Base-by-base conservation (phyloP, 805 yeast species). In the Suhomyces emberorum region DNA sequence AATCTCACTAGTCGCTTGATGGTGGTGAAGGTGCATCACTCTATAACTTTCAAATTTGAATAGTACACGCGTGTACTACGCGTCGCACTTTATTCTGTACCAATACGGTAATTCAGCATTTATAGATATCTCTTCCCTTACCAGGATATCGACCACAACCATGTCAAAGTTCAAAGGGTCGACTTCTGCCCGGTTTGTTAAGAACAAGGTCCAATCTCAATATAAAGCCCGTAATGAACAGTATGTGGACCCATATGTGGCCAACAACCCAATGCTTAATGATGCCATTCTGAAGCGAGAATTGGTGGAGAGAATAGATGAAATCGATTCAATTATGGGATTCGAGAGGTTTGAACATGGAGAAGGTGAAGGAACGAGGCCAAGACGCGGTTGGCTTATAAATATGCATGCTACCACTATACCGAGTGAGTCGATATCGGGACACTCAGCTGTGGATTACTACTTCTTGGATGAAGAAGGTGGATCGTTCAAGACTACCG, bases 391-490 rank as follows among this genome's bases (percentile, higher is more conserved):
- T 29, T 93, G 98, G 98, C 66, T 93, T 37, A 76, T 83, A 28
- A 95, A 93, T 54, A 88, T 93, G 93, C 98, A 91, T 63, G 78
- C 95, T 2, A 86, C 95, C 1, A 69, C 84, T 1, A 57, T 84
- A 3, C 72, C 77, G 9, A 77, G 75, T 4, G 81, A 77, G 21
- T 65, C 69, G 28, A 49, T 72, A 8, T 16, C 35, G 8, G 96
- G 95, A 7, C 69, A 76, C 23, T 77, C 96, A 0, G 98, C 91
- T 3, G 96, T 91, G 3, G 97, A 93, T 50, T 88, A 83, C 59
- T 95, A 95, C 55, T 93, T 95, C 49, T 62, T 93, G 6, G 98
- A 89, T 57, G 96, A 87, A 51, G 97, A 89, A 57, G 99, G 99
- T 32, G 98, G 97, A 5, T 79, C 85, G 29, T 93, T 95, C 68